phyloP scores from a whole-genome alignment of 2,329 filamentous ascomycete genomes.

The Penicillium janthinellum region DNA sequence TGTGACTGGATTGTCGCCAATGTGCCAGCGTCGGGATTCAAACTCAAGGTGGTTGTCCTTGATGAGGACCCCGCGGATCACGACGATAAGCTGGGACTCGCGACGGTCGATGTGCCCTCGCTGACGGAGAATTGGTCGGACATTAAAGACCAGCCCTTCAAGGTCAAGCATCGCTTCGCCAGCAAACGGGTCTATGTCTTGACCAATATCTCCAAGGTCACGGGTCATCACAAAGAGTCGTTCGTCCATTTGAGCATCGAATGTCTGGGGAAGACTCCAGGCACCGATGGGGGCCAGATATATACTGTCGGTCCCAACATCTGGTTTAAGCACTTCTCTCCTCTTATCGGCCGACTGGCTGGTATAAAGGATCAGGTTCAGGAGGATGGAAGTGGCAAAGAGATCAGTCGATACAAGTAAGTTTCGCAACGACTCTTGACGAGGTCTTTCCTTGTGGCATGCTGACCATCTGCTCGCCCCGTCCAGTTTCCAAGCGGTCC shows the following conservation, averaged over 20 bases:
- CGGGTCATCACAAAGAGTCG: conserved; percentile 65
- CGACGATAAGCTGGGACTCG: conserved; percentile 86
- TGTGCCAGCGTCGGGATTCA: conserved; percentile 77
- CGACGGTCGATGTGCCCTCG: conserved; percentile 65
- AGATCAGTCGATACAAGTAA: conserved; percentile 74
- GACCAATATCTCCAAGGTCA: conserved; percentile 66
- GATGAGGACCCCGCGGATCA: conserved; percentile 87
- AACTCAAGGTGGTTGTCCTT: conserved; percentile 81
- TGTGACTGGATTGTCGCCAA: conserved; percentile 87
- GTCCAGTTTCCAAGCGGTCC: conserved; percentile 83
- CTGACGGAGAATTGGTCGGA: conserved; percentile 70
- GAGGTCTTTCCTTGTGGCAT: not conserved
- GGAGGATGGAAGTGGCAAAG: conserved; percentile 53
- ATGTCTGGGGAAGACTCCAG: conserved; percentile 73
- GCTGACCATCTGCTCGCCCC: conserved; percentile 2
- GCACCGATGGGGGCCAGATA: conserved; percentile 64
- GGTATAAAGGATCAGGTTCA: conserved; percentile 68
- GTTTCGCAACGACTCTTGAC: conserved; percentile 31
- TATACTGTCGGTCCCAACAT: conserved; percentile 78
- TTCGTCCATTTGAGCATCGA: conserved; percentile 72
- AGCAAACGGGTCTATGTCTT: conserved; percentile 85
- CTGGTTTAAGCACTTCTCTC: conserved; percentile 84
- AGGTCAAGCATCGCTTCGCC: conserved; percentile 75
- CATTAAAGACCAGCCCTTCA: conserved; percentile 64
- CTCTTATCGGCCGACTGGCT: conserved; percentile 79